Conservation (phyloP, 2,329 filamentous ascomycete genomes). For the Ilyonectria mors-panacis region DNA sequence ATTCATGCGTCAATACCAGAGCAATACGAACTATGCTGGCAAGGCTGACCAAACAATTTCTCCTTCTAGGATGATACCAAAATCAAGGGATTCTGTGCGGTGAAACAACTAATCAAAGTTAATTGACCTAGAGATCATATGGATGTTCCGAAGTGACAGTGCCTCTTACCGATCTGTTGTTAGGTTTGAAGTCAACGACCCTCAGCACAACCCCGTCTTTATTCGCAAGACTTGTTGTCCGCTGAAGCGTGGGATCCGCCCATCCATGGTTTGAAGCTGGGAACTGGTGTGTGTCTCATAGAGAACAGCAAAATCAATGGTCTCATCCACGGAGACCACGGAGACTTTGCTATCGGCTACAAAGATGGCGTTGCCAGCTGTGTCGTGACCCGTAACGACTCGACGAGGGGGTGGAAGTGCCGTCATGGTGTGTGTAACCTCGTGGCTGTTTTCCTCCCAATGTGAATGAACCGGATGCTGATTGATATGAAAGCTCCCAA, state of each 20-base stretch:
- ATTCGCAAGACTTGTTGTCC: background rate
- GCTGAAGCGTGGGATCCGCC: background rate
- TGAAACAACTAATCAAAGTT: background rate
- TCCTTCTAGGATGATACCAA: background rate
- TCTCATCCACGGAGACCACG: background rate
- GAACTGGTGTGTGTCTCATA: background rate
- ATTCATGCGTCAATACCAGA: background rate
- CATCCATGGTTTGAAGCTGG: background rate
- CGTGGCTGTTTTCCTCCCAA: too few species aligned
- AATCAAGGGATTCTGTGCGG: background rate
- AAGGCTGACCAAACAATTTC: too few species aligned
- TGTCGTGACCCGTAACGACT: background rate
- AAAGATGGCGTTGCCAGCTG: background rate
- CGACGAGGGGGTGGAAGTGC: background rate
- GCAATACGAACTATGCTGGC: too few species aligned
- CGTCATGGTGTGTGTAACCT: too few species aligned
- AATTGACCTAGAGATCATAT: background rate
- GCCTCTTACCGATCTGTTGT: background rate
- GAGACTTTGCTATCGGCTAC: background rate
- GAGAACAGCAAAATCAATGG: background rate
- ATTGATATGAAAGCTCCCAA: too few species aligned
- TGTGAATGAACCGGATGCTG: too few species aligned
- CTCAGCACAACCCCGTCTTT: background rate
- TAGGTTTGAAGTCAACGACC: background rate
- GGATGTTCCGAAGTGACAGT: background rate